phyloP scores from a whole-genome alignment of 2,329 filamentous ascomycete species.

The Xylaria sp. region DNA sequence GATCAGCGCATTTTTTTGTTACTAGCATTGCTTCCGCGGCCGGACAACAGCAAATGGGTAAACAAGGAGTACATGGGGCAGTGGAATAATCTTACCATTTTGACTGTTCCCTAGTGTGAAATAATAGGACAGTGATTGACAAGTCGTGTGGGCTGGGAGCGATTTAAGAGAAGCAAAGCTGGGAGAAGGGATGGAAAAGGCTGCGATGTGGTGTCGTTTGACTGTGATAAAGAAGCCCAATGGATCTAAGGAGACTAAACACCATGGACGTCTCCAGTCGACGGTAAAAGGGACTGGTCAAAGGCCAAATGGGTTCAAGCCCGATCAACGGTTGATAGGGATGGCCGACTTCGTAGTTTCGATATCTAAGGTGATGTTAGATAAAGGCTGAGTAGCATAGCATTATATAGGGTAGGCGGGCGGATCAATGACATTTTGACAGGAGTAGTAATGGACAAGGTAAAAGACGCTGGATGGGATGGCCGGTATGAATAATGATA shows the following conservation, averaged over 20 bases:
- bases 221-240: not conserved
- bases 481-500: not conserved
- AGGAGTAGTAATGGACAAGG: not conserved
- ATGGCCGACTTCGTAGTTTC: not conserved
- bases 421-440: not conserved
- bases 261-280: constrained; percentile 1
- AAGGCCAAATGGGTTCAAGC: not conserved
- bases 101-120: not conserved
- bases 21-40: not conserved
- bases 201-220: not conserved
- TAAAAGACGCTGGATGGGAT: not conserved
- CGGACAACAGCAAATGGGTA: not conserved
- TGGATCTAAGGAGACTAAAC: constrained; percentile 3
- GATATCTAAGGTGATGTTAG: constrained; percentile 14
- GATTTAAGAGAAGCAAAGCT: not conserved
- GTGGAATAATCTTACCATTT: constrained; percentile 30
- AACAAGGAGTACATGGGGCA: not conserved
- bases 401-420: not conserved
- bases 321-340: not conserved
- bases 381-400: not conserved
- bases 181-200: not conserved
- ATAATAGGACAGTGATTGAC: not conserved
- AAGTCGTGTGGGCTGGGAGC: not conserved
- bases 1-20: constrained; percentile 13
- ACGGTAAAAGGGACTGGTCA: not conserved